Conservation (phyloP, 805 yeast genomes). For the Kluyveromyces starmeri region DNA sequence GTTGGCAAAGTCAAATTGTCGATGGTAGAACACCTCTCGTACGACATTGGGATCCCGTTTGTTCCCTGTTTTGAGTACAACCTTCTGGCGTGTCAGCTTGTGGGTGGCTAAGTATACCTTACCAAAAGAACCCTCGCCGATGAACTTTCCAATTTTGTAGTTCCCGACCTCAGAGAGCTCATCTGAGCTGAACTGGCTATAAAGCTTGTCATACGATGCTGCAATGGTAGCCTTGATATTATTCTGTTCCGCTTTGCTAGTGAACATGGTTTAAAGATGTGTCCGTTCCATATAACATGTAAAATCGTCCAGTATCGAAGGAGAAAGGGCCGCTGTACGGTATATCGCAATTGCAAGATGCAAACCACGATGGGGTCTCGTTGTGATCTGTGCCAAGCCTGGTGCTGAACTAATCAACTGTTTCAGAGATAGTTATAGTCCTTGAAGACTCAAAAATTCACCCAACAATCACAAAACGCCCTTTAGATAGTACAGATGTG, state of each 20-base stretch:
- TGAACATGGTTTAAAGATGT: no score
- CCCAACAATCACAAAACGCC: no score
- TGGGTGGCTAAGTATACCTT: constrained; percentile 83
- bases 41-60: constrained; percentile 78
- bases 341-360: no score
- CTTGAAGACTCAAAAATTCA: no score
- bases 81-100: constrained; percentile 59
- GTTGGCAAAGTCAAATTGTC: constrained; percentile 75
- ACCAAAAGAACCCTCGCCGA: constrained; percentile 92
- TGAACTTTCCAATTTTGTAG: constrained; percentile 59
- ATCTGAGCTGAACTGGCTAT: constrained; percentile 37
- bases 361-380: no score
- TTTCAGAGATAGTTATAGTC: no score
- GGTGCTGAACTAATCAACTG: no score
- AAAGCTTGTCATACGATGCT: constrained; percentile 54
- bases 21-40: constrained; percentile 81
- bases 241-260: constrained; percentile 24
- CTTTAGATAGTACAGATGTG: no score
- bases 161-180: constrained; percentile 68
- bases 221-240: constrained; percentile 37
- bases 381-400: no score
- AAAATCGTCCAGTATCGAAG: no score
- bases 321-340: no score
- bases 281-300: no score
- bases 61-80: constrained; percentile 76